Evolutionary conservation across 2,329 filamentous ascomycete genomes (phyloP).

Genomic region (Dothideomycetes sp.): DNA sequence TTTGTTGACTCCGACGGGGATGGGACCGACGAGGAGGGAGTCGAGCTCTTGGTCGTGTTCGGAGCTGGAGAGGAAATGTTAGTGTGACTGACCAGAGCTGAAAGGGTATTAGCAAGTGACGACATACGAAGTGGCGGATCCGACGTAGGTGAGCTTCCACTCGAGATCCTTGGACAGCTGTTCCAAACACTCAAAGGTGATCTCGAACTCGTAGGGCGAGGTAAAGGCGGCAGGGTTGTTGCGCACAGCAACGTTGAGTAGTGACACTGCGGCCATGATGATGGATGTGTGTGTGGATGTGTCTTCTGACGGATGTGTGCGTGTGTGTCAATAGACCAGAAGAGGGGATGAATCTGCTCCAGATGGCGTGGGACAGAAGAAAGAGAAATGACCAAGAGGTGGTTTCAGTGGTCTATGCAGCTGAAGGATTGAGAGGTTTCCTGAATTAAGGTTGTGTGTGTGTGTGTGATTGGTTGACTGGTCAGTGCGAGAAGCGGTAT

Average conservation of each 20-base stretch:
- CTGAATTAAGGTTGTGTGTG: too few species aligned
- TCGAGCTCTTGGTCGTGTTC: constrained; percentile 98
- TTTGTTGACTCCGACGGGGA: constrained; percentile 96
- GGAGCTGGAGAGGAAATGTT: constrained; percentile 47
- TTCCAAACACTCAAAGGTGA: constrained; percentile 97
- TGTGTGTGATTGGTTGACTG: too few species aligned
- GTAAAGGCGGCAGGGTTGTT: constrained; percentile 96
- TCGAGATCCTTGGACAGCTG: constrained; percentile 93
- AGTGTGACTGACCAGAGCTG: background rate
- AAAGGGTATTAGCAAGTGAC: constrained; percentile 18
- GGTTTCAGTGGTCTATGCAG: too few species aligned
- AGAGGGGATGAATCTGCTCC: background rate
- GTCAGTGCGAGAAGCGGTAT: too few species aligned
- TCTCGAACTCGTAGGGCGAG: constrained; percentile 92
- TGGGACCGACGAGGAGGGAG: constrained; percentile 90
- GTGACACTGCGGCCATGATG: constrained; percentile 85
- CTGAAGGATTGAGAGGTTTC: too few species aligned
- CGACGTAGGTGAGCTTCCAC: constrained; percentile 99
- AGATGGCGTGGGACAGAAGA: background rate
- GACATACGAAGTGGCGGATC: constrained; percentile 88
- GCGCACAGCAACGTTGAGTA: constrained; percentile 87
- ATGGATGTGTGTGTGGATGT: background rate
- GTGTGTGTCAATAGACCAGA: background rate
- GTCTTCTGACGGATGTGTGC: background rate
- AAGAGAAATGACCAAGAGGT: too few species aligned